Evolutionary conservation across 1,139 yeast species (phyloP).

Genomic region (Yamadazyma conglobata): DNA sequence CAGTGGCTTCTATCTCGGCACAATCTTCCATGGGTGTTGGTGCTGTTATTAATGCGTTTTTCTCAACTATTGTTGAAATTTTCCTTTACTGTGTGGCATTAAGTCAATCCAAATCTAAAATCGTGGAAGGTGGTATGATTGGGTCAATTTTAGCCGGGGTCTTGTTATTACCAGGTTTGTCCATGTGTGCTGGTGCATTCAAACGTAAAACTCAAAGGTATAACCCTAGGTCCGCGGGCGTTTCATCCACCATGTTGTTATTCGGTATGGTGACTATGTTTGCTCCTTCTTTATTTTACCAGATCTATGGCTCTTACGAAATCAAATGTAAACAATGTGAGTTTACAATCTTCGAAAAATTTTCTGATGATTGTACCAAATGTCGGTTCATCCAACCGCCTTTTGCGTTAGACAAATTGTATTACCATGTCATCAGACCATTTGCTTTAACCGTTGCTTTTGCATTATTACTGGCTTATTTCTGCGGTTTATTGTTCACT

Average conservation of each 20-base stretch:
- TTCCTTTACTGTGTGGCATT: slow-evolving; percentile 90
- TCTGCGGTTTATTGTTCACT: slow-evolving; percentile 90
- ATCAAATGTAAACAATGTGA: slow-evolving; percentile 60
- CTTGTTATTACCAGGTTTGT: slow-evolving; percentile 81
- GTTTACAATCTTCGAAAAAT: slow-evolving; percentile 2
- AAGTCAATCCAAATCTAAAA: slow-evolving; percentile 75
- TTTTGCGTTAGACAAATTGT: slow-evolving; percentile 61
- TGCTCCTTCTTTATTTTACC: slow-evolving; percentile 89
- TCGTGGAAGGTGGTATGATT: slow-evolving; percentile 96
- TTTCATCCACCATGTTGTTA: slow-evolving; percentile 89
- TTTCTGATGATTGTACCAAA: slow-evolving; percentile 50
- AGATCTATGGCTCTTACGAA: slow-evolving; percentile 86
- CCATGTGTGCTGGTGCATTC: slow-evolving; percentile 97
- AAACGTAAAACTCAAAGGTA: slow-evolving; percentile 90
- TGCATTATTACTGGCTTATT: slow-evolving; percentile 77
- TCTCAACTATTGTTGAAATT: slow-evolving; percentile 93
- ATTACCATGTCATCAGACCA: slow-evolving; percentile 67
- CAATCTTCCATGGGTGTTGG: slow-evolving; percentile 99
- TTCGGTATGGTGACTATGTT: slow-evolving; percentile 90
- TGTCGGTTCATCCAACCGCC: slow-evolving; percentile 84
- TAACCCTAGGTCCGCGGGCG: slow-evolving; percentile 96
- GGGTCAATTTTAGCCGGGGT: slow-evolving; percentile 96
- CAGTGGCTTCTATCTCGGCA: slow-evolving; percentile 97
- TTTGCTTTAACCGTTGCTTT: slow-evolving; percentile 78
- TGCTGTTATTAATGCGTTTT: slow-evolving; percentile 96